Base-by-base conservation (phyloP, 2,329 filamentous ascomycete genomes). In the Colletotrichum shisoi region DNA sequence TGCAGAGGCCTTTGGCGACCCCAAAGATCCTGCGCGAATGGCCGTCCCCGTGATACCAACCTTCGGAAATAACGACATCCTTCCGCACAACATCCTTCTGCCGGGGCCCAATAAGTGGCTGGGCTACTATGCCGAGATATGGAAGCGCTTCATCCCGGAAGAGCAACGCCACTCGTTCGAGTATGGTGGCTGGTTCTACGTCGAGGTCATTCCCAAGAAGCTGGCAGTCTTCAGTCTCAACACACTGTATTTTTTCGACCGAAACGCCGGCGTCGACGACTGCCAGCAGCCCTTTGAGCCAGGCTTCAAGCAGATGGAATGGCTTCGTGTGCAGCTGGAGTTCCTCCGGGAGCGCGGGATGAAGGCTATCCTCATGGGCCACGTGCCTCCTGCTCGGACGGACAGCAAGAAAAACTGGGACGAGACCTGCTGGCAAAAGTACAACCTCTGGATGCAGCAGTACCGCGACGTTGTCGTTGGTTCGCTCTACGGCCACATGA, bases 381-480 rank as follows among this genome's bases (percentile, higher is more conserved):
- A 99, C 77, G 93, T 99, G 4, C 94, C 95, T 1, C 95, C 95
- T 0, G 94, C 94, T 1, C 85, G 94, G 69, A 95, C 94, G 1
- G 85, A 88, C 42, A 90, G 88, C 79, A 98, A 98, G 82, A 86
- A 88, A 73, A 89, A 88, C 69, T 99, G 95, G 95, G 93, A 97
- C 71, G 94, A 98, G 82, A 93, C 91, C 0, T 99, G 95, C 80
- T 99, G 94, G 94, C 94, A 97, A 76, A 97, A 96, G 76, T 99
- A 97, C 78, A 91, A 93, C 0, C 81, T 98, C 4, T 98, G 94
- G 93, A 81, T 94, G 73, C 86, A 88, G 71, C 93, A 96, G 76
- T 99, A 93, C 77, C 91, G 95, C 40, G 95, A 99, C 76, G 90
- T 99, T 44, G 84, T 99, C 21, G 84, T 94, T 21, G 88, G 87